Conservation (phyloP, 495 filamentous ascomycete genomes). For the Penicillium cataractarum region DNA sequence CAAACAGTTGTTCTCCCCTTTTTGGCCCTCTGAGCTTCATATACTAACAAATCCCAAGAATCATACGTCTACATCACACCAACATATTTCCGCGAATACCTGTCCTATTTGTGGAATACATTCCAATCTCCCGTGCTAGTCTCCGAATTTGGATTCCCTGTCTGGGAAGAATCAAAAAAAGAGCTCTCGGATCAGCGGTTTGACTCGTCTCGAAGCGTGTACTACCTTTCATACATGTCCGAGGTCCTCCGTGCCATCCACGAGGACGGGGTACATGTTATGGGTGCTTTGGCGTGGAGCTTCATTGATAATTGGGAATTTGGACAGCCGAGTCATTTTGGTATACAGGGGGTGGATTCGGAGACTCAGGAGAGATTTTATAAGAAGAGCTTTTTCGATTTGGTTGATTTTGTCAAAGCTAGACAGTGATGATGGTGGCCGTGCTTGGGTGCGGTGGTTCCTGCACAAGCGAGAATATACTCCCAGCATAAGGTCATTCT, state of each 20-base stretch:
- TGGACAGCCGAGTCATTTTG: slow-evolving; percentile 44
- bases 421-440: slow-evolving; percentile 15
- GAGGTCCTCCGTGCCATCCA: slow-evolving; percentile 49
- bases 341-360: slow-evolving; percentile 47
- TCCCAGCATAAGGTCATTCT: not conserved
- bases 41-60: not conserved
- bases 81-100: slow-evolving; percentile 45
- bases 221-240: slow-evolving; percentile 46
- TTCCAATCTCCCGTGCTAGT: slow-evolving; percentile 42
- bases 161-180: slow-evolving; percentile 33
- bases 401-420: slow-evolving; percentile 46
- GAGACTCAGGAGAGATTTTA: slow-evolving; percentile 43
- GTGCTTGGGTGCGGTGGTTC: too few relatives aligned
- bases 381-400: slow-evolving; percentile 53
- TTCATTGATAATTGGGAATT: slow-evolving; percentile 53
- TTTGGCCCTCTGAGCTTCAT: too few relatives aligned
- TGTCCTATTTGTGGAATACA: slow-evolving; percentile 49
- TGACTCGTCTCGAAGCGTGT: slow-evolving; percentile 43
- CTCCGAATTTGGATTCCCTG: slow-evolving; percentile 47
- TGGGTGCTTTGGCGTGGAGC: slow-evolving; percentile 51
- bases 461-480: not conserved
- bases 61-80: slow-evolving; percentile 48
- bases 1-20: not conserved
- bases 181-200: slow-evolving; percentile 41
- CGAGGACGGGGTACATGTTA: slow-evolving; percentile 49